Evolutionary conservation across 768 basidiomycete species (phyloP), one percentile per base, ranked within the genome.

Genomic region (Tulasnella sp.): DNA sequence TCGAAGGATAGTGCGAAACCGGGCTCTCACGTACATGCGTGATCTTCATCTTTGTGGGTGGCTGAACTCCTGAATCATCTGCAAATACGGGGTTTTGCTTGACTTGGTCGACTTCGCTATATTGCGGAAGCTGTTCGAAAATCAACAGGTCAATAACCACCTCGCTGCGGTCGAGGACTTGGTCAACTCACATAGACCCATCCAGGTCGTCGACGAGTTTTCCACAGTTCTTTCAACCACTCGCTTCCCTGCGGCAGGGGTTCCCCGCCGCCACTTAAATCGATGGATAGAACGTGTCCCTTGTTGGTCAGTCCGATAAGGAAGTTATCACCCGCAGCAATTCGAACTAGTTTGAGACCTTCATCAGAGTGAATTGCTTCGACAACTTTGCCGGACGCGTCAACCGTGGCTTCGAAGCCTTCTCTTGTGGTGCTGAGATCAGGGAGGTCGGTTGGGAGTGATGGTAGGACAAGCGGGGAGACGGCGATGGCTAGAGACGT

Each of bases 221-320:
- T 31, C 45, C 67, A 77, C 15, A 42, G 45, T 45, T 64, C 39
- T 64, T 72, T 72, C 29, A 73, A 52, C n/a, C 45, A 40, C 29
- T 74, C 76, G 29, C 8, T 19, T 81, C 49, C 79, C 77, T 67
- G 82, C 83, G 12, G 39, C 72, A 89, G 88, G 64, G 83, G 82
- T 1, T 83, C 82, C 49, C 90, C 52, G 36, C 74, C 64, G 42
- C 77, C 29, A 72, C 29, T 8, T 72, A 84, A 79, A 22, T 85
- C 83, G 79, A 89, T 89, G 80, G 89, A 89, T 78, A 93, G 83
- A 70, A 96, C 91, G 81, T 93, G 91, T 0, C 93, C 93, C 42
- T 87, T 83, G 80, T 91, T 89, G 17, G 94, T 96, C 79, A 99
- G 83, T 15, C 91, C 96, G 76, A 97, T 83, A 36, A 97, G 81